Base-by-base conservation (phyloP, 75 land plant genomes). In the Cunninghamia lanceolata region DNA sequence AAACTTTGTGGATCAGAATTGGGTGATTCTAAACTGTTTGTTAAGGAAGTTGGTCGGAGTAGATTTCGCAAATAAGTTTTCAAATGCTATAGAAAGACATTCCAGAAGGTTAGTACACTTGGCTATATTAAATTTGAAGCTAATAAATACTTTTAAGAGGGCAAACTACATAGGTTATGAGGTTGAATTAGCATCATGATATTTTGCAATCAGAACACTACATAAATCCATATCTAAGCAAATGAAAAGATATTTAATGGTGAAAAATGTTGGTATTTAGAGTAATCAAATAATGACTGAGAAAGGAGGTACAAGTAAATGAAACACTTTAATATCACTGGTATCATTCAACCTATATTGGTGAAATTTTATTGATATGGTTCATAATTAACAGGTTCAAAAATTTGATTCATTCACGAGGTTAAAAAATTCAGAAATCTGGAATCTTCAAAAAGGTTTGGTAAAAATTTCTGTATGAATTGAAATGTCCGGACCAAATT, bases 21-120 rank as follows among this genome's bases (percentile, higher is more conserved):
- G 77, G 77, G 77, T 13, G 17, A 74, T 74, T 35, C 77, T 35
- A 74, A 74, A 74, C 38, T 74, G 39, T 74, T 74, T 74, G 77
- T 74, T 74, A 74, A 74, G 39, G 77, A 32, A 74, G 77, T 35
- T 34, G 35, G 38, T 34, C 77, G 38, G 39, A 11, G 38, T 74
- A 35, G 38, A 35, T 32, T 74, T 74, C 35, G 39, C 14, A 74
- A 39, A 74, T 25, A 74, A 34, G 39, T 9, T 15, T 34, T 35
- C 38, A 74, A 74, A 74, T 34, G 5, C 38, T 15, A 74, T 2
- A 11, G 9, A 9, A 74, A 74, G 9, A 35, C 35, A 74, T 15
- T 35, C 35, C 38, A 34, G 13, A 34, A 73, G 77, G 77, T 74
- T 34, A 10, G 77, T 73, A 73, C 2, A 3, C 36, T 73, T 30